These are phyloP conservation scores for Russula sp. DNA, from an alignment of 768 basidiomycete species.

Conservation along the genomic window DNA sequence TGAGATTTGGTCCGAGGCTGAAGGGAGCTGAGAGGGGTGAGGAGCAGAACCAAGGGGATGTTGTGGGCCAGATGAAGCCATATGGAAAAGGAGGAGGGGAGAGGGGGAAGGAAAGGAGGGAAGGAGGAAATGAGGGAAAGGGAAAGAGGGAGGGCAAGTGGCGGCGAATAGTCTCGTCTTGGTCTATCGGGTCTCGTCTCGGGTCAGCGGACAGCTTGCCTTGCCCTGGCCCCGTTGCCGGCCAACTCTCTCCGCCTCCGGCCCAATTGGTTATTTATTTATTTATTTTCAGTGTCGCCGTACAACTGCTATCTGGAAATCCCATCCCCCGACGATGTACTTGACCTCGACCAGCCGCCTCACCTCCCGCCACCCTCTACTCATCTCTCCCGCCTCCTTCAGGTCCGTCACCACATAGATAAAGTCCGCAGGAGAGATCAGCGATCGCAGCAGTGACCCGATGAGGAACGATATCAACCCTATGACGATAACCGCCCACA, in stretches of 20 bases:
- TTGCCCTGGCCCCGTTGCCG: too few species aligned
- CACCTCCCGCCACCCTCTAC: slow-evolving; percentile 76
- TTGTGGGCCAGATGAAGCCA: slow-evolving; percentile 18
- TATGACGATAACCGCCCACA: slow-evolving; percentile 60
- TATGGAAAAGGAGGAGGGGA: background rate
- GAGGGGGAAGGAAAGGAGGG: background rate
- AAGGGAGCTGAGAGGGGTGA: slow-evolving; percentile 15
- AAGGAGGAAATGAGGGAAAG: background rate
- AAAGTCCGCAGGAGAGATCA: slow-evolving; percentile 88
- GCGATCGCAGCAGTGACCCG: slow-evolving; percentile 81
- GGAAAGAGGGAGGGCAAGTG: too few species aligned
- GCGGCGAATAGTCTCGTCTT: too few species aligned
- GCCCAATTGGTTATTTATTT: too few species aligned
- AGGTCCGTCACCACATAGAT: slow-evolving; percentile 65
- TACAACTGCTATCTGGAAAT: slow-evolving; percentile 80
- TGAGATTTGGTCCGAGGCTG: slow-evolving; percentile 32
- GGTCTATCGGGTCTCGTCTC: too few species aligned
- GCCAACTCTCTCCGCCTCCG: too few species aligned
- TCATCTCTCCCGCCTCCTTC: slow-evolving; percentile 44
- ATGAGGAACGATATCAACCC: slow-evolving; percentile 86
- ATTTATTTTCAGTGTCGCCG: slow-evolving; percentile 45
- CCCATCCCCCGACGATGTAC: slow-evolving; percentile 78
- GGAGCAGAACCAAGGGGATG: slow-evolving; percentile 11
- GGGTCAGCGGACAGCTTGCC: too few species aligned
- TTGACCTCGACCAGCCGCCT: slow-evolving; percentile 74